Percentiles rank a stretch among this genome's conserved stretches.
Conservation (phyloP, 192 early-diverging fungal genomes). For the Lobosporangium transversale region DNA sequence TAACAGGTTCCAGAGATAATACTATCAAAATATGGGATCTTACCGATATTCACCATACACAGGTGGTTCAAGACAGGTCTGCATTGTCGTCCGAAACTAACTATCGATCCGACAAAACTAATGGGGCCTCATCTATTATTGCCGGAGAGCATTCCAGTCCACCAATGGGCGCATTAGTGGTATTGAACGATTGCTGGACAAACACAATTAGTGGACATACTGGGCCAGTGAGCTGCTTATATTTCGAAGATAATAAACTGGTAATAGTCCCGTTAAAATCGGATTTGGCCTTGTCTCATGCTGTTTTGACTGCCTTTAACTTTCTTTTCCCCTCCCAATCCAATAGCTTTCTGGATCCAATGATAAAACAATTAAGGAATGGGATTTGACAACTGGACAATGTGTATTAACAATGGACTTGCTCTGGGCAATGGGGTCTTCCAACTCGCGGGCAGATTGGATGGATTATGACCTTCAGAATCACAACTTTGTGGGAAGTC, state of each 20-base stretch:
- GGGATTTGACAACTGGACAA: conserved; percentile 77
- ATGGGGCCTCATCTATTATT: conserved; percentile 2
- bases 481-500: conserved; percentile 70
- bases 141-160: conserved; percentile 18
- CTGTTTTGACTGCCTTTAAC: not conserved
- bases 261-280: conserved; percentile 26
- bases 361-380: conserved; percentile 80
- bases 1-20: conserved; percentile 51
- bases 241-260: conserved; percentile 62
- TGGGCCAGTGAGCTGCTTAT: conserved; percentile 57
- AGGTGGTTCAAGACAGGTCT: conserved; percentile 15
- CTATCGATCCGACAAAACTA: conserved; percentile 5
- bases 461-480: conserved; percentile 26
- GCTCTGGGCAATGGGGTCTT: conserved; percentile 67
- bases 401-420: conserved; percentile 75
- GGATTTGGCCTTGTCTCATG: too few species aligned
- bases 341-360: conserved; percentile 74
- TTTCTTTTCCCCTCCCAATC: conserved; percentile 26
- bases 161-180: conserved; percentile 16
- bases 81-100: conserved; percentile 14
- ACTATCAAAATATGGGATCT: conserved; percentile 38
- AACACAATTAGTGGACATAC: conserved; percentile 58
- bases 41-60: conserved; percentile 22
- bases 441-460: conserved; percentile 35
- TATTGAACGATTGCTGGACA: conserved; percentile 43